Evolutionary conservation across 2,329 filamentous ascomycete genomes (phyloP), one percentile per base, ranked within the genome.

Genomic region (Pestalotiopsis sp.): DNA sequence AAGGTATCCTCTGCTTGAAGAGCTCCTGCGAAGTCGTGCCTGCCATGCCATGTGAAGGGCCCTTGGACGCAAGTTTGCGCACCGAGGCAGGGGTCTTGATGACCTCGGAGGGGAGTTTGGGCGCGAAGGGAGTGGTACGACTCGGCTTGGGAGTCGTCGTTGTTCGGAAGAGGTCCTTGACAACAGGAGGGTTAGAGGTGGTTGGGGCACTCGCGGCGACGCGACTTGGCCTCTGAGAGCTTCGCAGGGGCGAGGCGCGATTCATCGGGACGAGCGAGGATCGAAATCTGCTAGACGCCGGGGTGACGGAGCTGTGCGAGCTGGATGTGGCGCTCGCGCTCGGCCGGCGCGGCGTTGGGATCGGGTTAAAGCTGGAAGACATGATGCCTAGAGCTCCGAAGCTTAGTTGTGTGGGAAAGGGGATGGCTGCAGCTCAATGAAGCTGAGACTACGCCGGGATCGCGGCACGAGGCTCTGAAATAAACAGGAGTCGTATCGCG

Each of bases 1-100:
- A 86, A 27, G 86, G 82, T 68, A 90, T 90, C 72, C 86, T 86
- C 86, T 89, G 86, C 36, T 82, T 77, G 73, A 90, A 90, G 17
- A 87, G 81, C 59, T 89, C 85, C 70, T 83, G 83, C 20, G 85
- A 83, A 2, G 81, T 77, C 5, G 83, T 81, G 75, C 83, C 84
- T 31, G 84, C 80, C 81, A 89, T 81, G 68, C 84, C 85, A 49
- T 83, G 83, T 25, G 84, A 81, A 4, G 81, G 83, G 64, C 82
- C 81, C 74, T 87, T 77, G 36, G 74, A 68, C 27, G 74, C 72
- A 39, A 76, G 74, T 69, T 76, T 79, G 71, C 76, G 77, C 63
- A 71, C 69, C 49, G 69, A 70, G 4, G 75, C 69, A 25, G 70
- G 71, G 14, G 68, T 66, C 59, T 72, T 75, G 17, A 72, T 73